Conservation (phyloP, 2,329 filamentous ascomycete genomes). For the Trichoderma sp. region DNA sequence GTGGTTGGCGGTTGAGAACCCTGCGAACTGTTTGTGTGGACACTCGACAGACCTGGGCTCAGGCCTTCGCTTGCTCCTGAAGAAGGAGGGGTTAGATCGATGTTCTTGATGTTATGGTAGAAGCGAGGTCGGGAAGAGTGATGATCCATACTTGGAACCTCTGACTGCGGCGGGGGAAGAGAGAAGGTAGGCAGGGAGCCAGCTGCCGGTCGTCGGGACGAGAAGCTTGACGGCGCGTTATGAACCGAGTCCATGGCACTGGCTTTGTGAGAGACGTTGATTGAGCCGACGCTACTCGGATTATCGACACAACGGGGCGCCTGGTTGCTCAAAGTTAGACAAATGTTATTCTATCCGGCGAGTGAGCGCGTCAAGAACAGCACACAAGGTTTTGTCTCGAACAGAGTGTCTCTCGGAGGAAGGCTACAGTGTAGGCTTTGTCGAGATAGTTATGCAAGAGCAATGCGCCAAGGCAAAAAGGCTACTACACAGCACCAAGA, state of each 20-base stretch:
- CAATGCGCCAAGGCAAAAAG: background rate
- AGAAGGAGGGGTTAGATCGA: conserved; percentile 26
- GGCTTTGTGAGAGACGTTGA: background rate
- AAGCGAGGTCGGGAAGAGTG: conserved; percentile 26
- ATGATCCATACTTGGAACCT: conserved; percentile 36
- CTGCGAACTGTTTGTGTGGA: conserved; percentile 58
- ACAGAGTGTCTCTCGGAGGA: background rate
- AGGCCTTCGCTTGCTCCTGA: conserved; percentile 58
- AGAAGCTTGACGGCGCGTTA: conserved; percentile 28
- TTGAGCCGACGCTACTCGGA: background rate
- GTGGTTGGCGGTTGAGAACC: conserved; percentile 53
- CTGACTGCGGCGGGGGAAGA: conserved; percentile 36
- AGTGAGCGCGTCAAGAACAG: background rate
- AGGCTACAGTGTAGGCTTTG: background rate
- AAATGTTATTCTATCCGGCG: background rate
- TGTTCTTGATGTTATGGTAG: conserved; percentile 26
- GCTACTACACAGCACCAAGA: background rate
- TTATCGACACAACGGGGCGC: background rate
- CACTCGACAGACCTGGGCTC: conserved; percentile 58
- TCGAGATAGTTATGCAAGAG: background rate
- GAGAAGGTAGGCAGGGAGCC: conserved; percentile 35
- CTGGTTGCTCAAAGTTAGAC: background rate
- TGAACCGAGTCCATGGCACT: conserved; percentile 28
- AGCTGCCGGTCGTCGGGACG: conserved; percentile 35
- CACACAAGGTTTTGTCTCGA: background rate